Percentiles rank a stretch among this genome's conserved stretches.
phyloP scores from a whole-genome alignment of 1,284 basidiomycete genomes.

The Cryptococcus sp. region DNA sequence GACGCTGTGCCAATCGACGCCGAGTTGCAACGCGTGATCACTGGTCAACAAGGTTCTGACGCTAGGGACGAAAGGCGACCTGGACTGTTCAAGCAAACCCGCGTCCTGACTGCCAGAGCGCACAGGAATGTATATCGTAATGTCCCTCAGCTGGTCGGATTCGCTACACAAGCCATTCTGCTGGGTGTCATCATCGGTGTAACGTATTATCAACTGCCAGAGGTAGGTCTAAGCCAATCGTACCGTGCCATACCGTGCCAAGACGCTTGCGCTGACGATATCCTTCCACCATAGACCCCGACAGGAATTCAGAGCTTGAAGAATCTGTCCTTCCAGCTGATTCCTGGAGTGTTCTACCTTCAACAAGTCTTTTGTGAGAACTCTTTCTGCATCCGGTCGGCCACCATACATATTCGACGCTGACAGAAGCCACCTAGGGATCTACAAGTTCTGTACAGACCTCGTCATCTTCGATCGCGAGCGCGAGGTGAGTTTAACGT shows the following conservation, averaged over 20 bases:
- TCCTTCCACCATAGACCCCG: slow-evolving; percentile 36
- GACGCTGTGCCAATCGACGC: neutral
- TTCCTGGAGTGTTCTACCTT: slow-evolving; percentile 50
- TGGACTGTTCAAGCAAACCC: slow-evolving; percentile 43
- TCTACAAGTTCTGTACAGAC: slow-evolving; percentile 52
- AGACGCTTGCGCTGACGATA: slow-evolving; percentile 3
- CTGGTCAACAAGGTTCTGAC: neutral
- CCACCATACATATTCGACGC: neutral
- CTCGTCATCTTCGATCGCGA: slow-evolving; percentile 59
- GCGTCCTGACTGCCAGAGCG: slow-evolving; percentile 43
- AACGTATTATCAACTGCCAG: slow-evolving; percentile 33
- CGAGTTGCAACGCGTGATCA: slow-evolving; percentile 9
- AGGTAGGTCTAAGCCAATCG: slow-evolving; percentile 13
- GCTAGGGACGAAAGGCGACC: slow-evolving; percentile 33
- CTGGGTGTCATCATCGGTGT: slow-evolving; percentile 42
- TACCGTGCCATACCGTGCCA: neutral
- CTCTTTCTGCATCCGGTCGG: neutral
- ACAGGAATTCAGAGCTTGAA: slow-evolving; percentile 55
- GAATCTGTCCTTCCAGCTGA: slow-evolving; percentile 47
- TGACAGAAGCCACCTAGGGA: slow-evolving; percentile 16
- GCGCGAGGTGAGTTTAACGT: slow-evolving; percentile 40
- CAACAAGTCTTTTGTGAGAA: slow-evolving; percentile 47
- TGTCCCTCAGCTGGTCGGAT: slow-evolving; percentile 42
- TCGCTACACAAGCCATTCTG: slow-evolving; percentile 46
- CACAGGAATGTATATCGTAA: slow-evolving; percentile 52